Base-by-base conservation (phyloP, 2,329 filamentous ascomycete genomes). In the Aspergillus terreus region DNA sequence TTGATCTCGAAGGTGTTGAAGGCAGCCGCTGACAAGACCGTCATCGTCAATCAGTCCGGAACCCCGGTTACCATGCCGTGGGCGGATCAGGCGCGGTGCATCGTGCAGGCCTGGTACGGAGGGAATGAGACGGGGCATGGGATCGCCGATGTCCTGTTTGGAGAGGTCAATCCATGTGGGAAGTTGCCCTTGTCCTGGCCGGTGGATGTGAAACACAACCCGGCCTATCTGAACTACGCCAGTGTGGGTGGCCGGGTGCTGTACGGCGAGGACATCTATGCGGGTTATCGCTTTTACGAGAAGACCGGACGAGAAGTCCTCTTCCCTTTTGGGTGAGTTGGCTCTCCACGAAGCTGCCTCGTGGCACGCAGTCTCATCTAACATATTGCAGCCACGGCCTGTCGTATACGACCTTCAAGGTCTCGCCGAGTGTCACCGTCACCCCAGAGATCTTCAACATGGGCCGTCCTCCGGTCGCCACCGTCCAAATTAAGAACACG, bases 201-300 rank as follows among this genome's bases (percentile, higher is more conserved):
- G 0, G 76, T 73, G 49, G 74, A 76, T 36, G 64, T 85, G 1
- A 79, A 84, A 62, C 84, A 90, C 61, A 89, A 86, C 52, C 88
- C 88, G 1, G 81, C 86, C 0, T 90, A 85, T 71, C 77, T 90
- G 61, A 91, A 89, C 72, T 91, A 82, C 63, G 72, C 77, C 21
- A 78, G 79, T n/a, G 87, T 92, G 62, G 82, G 83, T 33, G 82
- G 86, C 27, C 78, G 86, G 52, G 83, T 85, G 0, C 71, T 89
- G 1, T 92, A 92, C 61, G 86, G 86, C 35, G 88, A 92, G 69
- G 88, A 88, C 53, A 75, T 92, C 17, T 92, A 89, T 68, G 77
- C 91, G 33, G 88, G 88, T 4, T 92, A 92, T 71, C 79, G 88
- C 21, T 90, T 84, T 72, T 92, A 90, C 66, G 88, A 92, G 64